Evolutionary conservation across 306 rosid species (phyloP).

Genomic region (Rosa lucieae): DNA sequence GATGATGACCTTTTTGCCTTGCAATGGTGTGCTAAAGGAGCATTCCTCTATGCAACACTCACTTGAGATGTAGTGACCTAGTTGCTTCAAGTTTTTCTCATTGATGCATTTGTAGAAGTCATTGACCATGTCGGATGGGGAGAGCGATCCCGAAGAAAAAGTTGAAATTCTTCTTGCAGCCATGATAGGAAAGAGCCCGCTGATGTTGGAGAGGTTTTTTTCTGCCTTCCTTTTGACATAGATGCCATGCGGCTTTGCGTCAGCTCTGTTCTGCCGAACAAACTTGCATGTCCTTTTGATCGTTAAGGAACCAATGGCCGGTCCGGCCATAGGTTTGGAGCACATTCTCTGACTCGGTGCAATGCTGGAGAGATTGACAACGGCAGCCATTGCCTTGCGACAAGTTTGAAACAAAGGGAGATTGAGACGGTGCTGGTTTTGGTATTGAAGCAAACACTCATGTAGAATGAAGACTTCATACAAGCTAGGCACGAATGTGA

Average conservation of each 20-base stretch:
- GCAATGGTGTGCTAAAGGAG: slow-evolving; percentile 55
- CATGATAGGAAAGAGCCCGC: slow-evolving; percentile 19
- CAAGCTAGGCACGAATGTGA: slow-evolving; percentile 1
- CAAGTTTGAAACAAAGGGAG: background rate
- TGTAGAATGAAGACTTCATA: background rate
- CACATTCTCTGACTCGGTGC: slow-evolving; percentile 24
- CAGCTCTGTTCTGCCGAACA: slow-evolving; percentile 16
- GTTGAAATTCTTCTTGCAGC: slow-evolving; percentile 19
- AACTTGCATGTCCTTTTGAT: slow-evolving; percentile 29
- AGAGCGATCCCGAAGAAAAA: slow-evolving; percentile 11
- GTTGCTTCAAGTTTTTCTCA: slow-evolving; percentile 42
- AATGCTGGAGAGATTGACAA: slow-evolving; percentile 26
- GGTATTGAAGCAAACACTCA: background rate
- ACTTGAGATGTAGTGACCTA: slow-evolving; percentile 44
- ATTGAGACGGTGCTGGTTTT: background rate
- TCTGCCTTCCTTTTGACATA: slow-evolving; percentile 20
- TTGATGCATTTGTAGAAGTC: slow-evolving; percentile 64
- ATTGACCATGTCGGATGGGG: slow-evolving; percentile 44
- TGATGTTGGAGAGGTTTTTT: slow-evolving; percentile 9
- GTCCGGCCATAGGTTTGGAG: slow-evolving; percentile 25
- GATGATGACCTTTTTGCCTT: slow-evolving; percentile 59
- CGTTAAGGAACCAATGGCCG: slow-evolving; percentile 6
- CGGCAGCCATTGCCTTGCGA: slow-evolving; percentile 26
- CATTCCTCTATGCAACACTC: slow-evolving; percentile 64
- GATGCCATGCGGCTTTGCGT: slow-evolving; percentile 7